Base-by-base conservation (phyloP, 306 rosid genomes). In the Fragaria nilgerrensis region DNA sequence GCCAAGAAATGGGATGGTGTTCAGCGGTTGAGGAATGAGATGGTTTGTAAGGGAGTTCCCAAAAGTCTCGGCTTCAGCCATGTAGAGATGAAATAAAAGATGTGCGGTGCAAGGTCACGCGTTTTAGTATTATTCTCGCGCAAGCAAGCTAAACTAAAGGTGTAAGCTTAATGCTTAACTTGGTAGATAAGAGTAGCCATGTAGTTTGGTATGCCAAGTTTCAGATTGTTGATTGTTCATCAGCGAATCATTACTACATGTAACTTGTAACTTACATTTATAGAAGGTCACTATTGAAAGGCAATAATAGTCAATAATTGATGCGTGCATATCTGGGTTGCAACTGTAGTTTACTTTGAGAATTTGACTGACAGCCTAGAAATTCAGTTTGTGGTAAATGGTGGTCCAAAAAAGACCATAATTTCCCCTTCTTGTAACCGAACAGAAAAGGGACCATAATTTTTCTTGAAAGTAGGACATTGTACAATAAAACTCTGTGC, bases 1-100 rank as follows among this genome's bases (percentile, higher is more conserved):
- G 87, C 82, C 66, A 88, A 76, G 81, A 80, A 86, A 80, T 89
- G 93, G 93, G 84, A 83, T 53, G 90, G 75, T 23, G 96, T 89
- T 61, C 86, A 87, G 76, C 87, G 85, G 72, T 72, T 89, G 75
- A 89, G 93, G 84, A 78, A 78, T 69, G 81, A 81, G 72, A 86
- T 89, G 93, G 76, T 77, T 73, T 68, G 63, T 37, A 53, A 73
- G 75, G 85, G 82, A 72, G 88, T 86, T 71, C 68, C 81, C 29
- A 91, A 85, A 75, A 76, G 81, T 67, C 83, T 79, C 79, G 93
- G 92, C 76, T 82, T 73, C 70, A 87, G 92, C 83, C 90, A 86
- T 70, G 75, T 81, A n/a, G 78, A 77, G 66, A 78, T 67, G 76
- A 79, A 78, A 67, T 75, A 44, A 58, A 0, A 0, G 34, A 55